phyloP scores from a whole-genome alignment of 75 land plant genomes.

The Cryptomeria japonica region DNA sequence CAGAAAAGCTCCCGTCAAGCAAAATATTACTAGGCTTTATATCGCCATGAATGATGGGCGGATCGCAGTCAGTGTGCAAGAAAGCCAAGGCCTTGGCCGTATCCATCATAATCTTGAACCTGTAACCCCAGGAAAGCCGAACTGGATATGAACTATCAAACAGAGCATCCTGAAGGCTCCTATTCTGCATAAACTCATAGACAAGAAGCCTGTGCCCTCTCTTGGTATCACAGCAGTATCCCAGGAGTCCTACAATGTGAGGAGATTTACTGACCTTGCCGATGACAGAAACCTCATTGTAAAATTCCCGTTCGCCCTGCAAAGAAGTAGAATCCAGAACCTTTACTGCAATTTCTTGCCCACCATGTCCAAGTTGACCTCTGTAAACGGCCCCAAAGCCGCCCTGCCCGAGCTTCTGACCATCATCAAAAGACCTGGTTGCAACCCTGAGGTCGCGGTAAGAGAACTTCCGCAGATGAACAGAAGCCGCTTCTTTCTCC shows the following conservation, averaged over 20 bases:
- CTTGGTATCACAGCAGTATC: conserved; percentile 55
- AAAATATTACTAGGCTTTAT: conserved; percentile 95
- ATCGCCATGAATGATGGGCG: conserved; percentile 93
- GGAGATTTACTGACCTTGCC: conserved; percentile 25
- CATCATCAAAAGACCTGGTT: conserved; percentile 55
- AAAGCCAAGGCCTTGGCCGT: conserved; percentile 74
- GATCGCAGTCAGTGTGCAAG: conserved; percentile 72
- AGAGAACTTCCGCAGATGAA: conserved; percentile 40
- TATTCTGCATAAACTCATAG: conserved; percentile 83
- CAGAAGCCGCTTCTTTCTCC: neutral
- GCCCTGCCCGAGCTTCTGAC: conserved; percentile 81
- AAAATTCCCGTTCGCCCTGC: conserved; percentile 95
- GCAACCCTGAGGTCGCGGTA: conserved; percentile 77
- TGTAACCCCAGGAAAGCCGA: conserved; percentile 55
- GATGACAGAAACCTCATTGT: conserved; percentile 82
- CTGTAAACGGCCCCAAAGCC: conserved; percentile 86
- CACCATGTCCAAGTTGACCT: conserved; percentile 40
- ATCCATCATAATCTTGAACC: conserved; percentile 63
- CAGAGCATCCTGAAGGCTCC: conserved; percentile 89
- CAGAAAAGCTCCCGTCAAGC: conserved; percentile 52
- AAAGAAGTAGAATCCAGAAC: conserved; percentile 77
- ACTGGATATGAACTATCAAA: conserved; percentile 48
- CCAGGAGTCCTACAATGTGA: conserved; percentile 59
- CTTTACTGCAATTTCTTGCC: conserved; percentile 72
- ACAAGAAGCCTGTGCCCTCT: conserved; percentile 61